Evolutionary conservation across 2,329 filamentous ascomycete species (phyloP).

Genomic region (Cordyceps cateniannulata): DNA sequence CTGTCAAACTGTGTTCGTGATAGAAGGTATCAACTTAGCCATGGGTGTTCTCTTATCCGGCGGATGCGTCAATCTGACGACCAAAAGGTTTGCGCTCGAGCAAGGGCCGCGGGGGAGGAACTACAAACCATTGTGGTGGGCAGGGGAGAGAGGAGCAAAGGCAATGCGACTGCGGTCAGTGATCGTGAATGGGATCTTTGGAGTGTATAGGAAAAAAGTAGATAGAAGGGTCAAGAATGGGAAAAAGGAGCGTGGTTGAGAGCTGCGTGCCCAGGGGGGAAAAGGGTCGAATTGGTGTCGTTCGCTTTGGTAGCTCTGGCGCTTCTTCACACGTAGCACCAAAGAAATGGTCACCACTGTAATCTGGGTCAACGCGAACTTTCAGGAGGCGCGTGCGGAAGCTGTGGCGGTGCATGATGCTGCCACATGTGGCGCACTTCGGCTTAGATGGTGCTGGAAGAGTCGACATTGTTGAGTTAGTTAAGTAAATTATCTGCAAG

Average conservation of each 20-base stretch:
- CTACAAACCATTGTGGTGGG: slow-evolving; percentile 9
- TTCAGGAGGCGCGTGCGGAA: slow-evolving; percentile 13
- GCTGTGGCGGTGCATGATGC: slow-evolving; percentile 8
- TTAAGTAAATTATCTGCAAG: not conserved
- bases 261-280: not conserved
- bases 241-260: slow-evolving; percentile 10
- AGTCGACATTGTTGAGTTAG: no score
- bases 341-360: not conserved
- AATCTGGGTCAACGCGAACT: slow-evolving; percentile 9
- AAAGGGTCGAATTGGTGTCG: slow-evolving; percentile 4
- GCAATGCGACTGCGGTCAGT: slow-evolving; percentile 9
- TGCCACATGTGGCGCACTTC: not conserved
- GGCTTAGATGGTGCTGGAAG: not conserved
- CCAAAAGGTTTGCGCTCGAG: not conserved
- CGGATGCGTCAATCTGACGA: not conserved
- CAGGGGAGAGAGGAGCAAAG: not conserved
- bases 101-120: not conserved
- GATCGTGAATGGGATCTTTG: not conserved
- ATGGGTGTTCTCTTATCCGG: not conserved
- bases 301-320: slow-evolving; percentile 1
- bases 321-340: slow-evolving; percentile 10
- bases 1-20: slow-evolving; percentile 73
- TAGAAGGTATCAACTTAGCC: not conserved
- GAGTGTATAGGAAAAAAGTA: not conserved
- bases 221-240: not conserved